Percentiles rank a stretch among this genome's conserved stretches.
Conservation (phyloP, 2,329 filamentous ascomycete genomes). For the Stachybotrys chartarum region DNA sequence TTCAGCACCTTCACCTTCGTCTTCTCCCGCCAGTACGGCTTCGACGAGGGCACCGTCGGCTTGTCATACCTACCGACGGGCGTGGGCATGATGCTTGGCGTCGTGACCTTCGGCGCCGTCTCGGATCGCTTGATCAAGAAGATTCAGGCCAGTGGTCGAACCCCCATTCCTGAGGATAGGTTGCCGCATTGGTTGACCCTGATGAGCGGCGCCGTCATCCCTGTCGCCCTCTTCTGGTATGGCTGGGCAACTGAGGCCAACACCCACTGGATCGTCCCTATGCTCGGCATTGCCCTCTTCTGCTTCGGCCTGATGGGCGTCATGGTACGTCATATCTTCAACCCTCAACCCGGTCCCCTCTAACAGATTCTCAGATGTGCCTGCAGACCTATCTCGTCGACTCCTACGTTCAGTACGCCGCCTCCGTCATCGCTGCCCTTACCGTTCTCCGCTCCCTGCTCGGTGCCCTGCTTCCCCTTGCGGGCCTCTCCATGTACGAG, state of each 20-base stretch:
- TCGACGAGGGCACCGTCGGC: constrained; percentile 42
- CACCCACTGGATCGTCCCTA: constrained; percentile 21
- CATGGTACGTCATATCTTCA: constrained; percentile 20
- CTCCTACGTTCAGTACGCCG: constrained; percentile 20
- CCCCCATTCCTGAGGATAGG: constrained; percentile 18
- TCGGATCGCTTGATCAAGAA: constrained; percentile 18
- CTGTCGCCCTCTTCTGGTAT: constrained; percentile 18
- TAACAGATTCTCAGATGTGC: constrained; percentile 12
- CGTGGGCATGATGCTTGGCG: constrained; percentile 18
- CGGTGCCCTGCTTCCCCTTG: constrained; percentile 58
- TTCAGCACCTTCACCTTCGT: constrained; percentile 45
- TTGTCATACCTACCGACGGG: constrained; percentile 18
- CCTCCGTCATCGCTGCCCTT: constrained; percentile 20
- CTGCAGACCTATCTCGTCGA: constrained; percentile 29
- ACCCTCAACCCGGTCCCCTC: no score
- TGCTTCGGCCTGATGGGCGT: constrained; percentile 33
- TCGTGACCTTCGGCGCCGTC: constrained; percentile 14
- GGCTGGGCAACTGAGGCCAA: constrained; percentile 18
- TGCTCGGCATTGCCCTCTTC: constrained; percentile 34
- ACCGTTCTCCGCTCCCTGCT: constrained; percentile 43
- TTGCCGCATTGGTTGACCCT: constrained; percentile 18
- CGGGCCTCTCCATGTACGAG: constrained; percentile 36
- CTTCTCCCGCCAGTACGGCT: constrained; percentile 55
- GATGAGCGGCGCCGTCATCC: constrained; percentile 15
- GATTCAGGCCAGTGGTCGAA: constrained; percentile 10